Base-by-base conservation (phyloP, 2,329 filamentous ascomycete genomes). In the Aureobasidium sp. region DNA sequence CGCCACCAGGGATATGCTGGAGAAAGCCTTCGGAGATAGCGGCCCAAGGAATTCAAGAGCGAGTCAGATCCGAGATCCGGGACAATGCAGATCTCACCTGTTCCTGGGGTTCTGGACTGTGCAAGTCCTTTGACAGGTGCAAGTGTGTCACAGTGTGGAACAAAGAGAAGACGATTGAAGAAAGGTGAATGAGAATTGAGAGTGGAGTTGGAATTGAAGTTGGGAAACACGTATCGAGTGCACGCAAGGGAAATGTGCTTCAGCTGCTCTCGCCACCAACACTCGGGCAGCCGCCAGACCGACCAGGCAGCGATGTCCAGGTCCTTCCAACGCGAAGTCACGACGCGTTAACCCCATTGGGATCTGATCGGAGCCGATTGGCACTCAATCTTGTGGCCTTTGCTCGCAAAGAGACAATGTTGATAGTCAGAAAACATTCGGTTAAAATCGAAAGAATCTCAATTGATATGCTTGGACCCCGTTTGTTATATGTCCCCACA, bases 21-120 rank as follows among this genome's bases (percentile, higher is more conserved):
- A 41, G 50, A 41, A 41, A 25, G 1, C 14, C 27, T 42, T 32
- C 50, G 50, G 50, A 42, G 37, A 30, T 54, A 55, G 9, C 51
- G 37, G 51, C 25, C 25, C 13, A 32, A 44, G 50, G 36, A 25
- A 5, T 55, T 11, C 3, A 14, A 14, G 34, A 9, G n/a, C 47
- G 57, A 50, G 57, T 50, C 45, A 51, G 57, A 60, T 44, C 57
- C 45, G 57, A 37, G 54, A 60, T 60, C 57, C 42, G 57, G 34
- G 36, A 60, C 37, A 21, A 50, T 42, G 45, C 37, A 50, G 57
- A 60, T 60, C 57, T 30, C 11, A 16, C 45, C 53, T 55, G 53
- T 55, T 45, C 53, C 53, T 59, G 45, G 34, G 30, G 42, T 11
- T 47, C 55, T 49, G 44, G 42, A 29, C 42, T 59, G 34, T 34